Evolutionary conservation across 129 eudicot species (phyloP), one percentile per base, ranked within the genome.

Genomic region (Oenanthe sinensis): DNA sequence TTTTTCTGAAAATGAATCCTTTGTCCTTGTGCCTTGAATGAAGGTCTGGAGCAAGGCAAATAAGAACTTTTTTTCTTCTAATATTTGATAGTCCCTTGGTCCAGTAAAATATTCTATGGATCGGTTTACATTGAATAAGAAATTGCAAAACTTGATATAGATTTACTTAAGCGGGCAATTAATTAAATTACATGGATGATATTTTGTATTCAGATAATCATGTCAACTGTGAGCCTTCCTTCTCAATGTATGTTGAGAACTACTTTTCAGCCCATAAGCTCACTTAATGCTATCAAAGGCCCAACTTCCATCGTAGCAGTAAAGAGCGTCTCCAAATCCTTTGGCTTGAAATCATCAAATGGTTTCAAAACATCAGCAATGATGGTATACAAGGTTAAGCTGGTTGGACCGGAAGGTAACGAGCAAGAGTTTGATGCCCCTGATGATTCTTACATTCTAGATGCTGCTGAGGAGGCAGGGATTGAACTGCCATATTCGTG

Each of bases 401-500:
- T 91, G 55, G 78, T 91, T 26, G 85, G 87, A 14, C 96, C 93
- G 0, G 91, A 91, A 1, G 98, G 98, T 0, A 87, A 81, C 19
- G 98, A 88, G 78, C 72, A 79, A 6, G 97, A 93, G 80, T 93
- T 93, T 77, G 97, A 93, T 0, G 98, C 98, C 2, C 88, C 93
- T 7, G 96, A 89, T 76, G 97, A 94, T 47, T 8, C 75, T 68
- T 91, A 94, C 92, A 88, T 94, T 48, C 92, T 94, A 12, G 98
- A 94, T 75, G 44, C 98, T 24, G 98, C 98, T 1, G 98, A 93
- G 82, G 58, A 74, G 30, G 93, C 97, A 3, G 98, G 98, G 80
- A 26, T 93, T 22, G 98, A 93, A 77, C 89, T 93, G 55, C 97
- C 98, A 4, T 93, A 91, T 85, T 91, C 97, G 10, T 93, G 98